These are phyloP conservation scores for Sphaerulina musiva DNA, from an alignment of 2,329 filamentous ascomycete genomes.

Conservation along the genomic window DNA sequence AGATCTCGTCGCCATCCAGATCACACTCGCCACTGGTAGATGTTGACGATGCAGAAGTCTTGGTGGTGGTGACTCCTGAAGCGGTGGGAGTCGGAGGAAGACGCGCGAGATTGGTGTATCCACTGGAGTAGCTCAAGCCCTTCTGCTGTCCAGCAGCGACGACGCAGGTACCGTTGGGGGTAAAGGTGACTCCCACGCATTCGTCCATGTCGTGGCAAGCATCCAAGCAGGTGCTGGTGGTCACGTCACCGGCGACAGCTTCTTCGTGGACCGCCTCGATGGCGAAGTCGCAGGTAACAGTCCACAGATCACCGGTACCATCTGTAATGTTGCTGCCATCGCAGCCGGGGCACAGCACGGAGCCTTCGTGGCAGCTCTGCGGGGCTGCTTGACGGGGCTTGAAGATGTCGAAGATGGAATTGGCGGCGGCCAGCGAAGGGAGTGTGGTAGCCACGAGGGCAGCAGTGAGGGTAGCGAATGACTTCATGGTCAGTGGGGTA, in stretches of 20 bases:
- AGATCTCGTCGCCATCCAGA: constrained; percentile 17
- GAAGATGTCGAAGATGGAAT: constrained; percentile 7
- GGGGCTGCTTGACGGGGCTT: constrained; percentile 10
- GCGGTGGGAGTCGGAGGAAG: constrained; percentile 1
- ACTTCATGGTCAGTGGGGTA: constrained; percentile 11
- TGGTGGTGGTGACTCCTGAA: constrained; percentile 11
- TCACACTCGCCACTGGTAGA: constrained; percentile 10
- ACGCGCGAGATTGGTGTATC: constrained; percentile 15
- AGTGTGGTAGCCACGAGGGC: constrained; percentile 9
- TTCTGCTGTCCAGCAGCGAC: constrained; percentile 15
- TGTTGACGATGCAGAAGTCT: background rate
- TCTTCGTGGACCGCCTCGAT: constrained; percentile 14
- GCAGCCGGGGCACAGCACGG: constrained; percentile 22
- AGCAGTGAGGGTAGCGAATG: constrained; percentile 10
- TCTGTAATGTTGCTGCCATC: constrained; percentile 22
- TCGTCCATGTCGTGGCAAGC: constrained; percentile 23
- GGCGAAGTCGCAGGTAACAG: constrained; percentile 21
- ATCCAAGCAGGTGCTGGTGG: constrained; percentile 20
- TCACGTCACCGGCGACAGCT: constrained; percentile 12
- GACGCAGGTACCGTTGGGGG: constrained; percentile 21
- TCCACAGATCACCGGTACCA: constrained; percentile 17
- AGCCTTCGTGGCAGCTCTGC: constrained; percentile 7
- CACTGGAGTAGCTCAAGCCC: constrained; percentile 10
- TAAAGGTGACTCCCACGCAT: constrained; percentile 25
- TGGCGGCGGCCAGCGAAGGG: constrained; percentile 9